Evolutionary conservation across 306 rosid genomes (phyloP), one percentile per base, ranked within the genome.

Genomic region (Mimosa bimucronata): DNA sequence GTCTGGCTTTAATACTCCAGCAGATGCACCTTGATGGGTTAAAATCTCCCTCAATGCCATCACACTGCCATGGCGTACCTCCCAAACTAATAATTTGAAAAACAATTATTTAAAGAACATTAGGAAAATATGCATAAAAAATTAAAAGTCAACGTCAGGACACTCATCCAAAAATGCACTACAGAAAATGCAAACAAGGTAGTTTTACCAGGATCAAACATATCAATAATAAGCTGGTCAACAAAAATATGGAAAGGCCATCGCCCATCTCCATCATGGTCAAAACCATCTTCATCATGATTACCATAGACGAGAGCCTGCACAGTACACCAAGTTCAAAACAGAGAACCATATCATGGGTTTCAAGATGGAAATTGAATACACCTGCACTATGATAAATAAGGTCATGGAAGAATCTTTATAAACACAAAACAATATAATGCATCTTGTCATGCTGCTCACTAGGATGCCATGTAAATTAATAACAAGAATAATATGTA

Each of bases 41-140:
- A 95, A 91, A 85, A 95, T 87, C 82, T 95, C 98, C 82, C 98
- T 95, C 83, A 92, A 68, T 61, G 98, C 98, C 98, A 95, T 95
- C 82, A 95, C 95, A 71, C 97, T 87, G 40, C 98, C 98, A 89
- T 95, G 98, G 46, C 98, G 98, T 40, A 95, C 77, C 87, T 92
- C 98, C 98, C 98, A 95, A 82, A 89, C 98, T 95, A 85, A 87
- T 12, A 67, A 81, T 70, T 29, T 84, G 71, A 79, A 68, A 72
- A 52, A 48, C 2, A 46, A 82, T 38, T 68, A 81, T 55, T 78
- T 64, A 40, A 74, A 84, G 26, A 52, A 61, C 73, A 55, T 45
- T 23, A 61, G 75, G 52, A 68, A 71, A 44, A 37, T 57, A 18
- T 75, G 34, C 42, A 55, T 75, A 29, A 34, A 34, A 57, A 77